Evolutionary conservation across 2,329 filamentous ascomycete species (phyloP), one percentile per base, ranked within the genome.

Genomic region (Dendrostoma leiphaemia): DNA sequence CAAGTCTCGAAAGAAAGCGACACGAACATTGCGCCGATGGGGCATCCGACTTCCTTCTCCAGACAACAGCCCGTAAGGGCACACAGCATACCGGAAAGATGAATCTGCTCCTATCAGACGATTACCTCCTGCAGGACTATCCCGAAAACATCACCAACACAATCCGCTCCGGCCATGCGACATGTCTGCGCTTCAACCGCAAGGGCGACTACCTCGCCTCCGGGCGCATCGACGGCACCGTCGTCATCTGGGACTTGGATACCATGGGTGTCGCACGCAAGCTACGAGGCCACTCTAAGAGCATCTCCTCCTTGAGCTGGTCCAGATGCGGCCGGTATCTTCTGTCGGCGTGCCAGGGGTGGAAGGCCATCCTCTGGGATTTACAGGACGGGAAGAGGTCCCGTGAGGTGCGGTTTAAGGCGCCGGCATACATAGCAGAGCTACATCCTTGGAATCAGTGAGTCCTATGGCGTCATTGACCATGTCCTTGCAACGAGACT

Each of bases 321-420:
- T 97, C 93, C 49, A 82, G 88, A 63, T 90, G 91, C 72, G 93
- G 94, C 24, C 83, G 90, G 61, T 97, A 96, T 71, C 79, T 99
- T 49, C 82, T 99, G 54, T 96, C 91, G 55, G 90, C 91, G 10
- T 96, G 91, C 41, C 91, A 97, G 69, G 94, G 96, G 65, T 97
- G 93, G 90, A 96, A 95, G 72, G 92, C 89, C 59, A 91, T 96
- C 48, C 79, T 99, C 1, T 99, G 94, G 94, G 94, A 99, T 71
- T 77, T 99, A 55, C 81, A 81, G 51, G 77, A 83, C 56, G 79
- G 83, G 44, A 80, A 88, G 66, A 78, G 89, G 56, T 77, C 92
- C 64, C 87, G 92, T 61, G 92, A 90, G 62, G 88, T 97, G 63
- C 89, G 91, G 61, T 96, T 99, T 66, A 87, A 93, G 61, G 91